Evolutionary conservation across 106 monocot genomes (phyloP), one percentile per base, ranked within the genome.

Genomic region (Triglochin maritima): DNA sequence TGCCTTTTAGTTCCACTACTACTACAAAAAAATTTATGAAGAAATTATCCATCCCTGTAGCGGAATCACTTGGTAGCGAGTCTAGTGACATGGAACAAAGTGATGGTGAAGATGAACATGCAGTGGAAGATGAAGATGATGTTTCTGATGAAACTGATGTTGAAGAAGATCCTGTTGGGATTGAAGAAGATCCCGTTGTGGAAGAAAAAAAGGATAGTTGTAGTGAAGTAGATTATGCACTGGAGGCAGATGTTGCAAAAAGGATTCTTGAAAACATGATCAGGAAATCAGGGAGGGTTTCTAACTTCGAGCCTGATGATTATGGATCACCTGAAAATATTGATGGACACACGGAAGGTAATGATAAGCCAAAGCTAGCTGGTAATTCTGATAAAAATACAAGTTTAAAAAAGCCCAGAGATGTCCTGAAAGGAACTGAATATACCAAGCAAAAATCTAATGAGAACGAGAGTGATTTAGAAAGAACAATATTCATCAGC

Each of bases 401-500:
- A 47, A 10, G 46, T 77, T 9, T 64, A 10, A 67, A 68, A 64
- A 52, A 41, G 57, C n/a, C 50, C 52, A 63, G 70, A 64, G 74
- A 49, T 73, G 63, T 17, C 45, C 53, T 70, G 57, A 49, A 59
- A 65, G 56, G 5, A 53, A 70, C 15, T 60, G 74, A 70, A 62
- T 49, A 49, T 50, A 72, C 52, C 52, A 44, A 42, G 58, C 59
- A 75, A 74, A 69, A 55, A 56, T 49, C 64, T 0, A 69, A 53
- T 15, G 59, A 72, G 9, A 81, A 62, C 66, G 64, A 77, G 3
- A 62, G 15, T 69, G 86, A 86, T 77, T 69, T 98, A 62, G 84
- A 89, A 59, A 80, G 73, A 53, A 98, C 92, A 52, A 71, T 98
- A 68, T 98, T 98, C 61, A 84, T 92, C 66, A 86, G 84, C 71